Conservation (phyloP, 1,284 basidiomycete genomes). For the Coniophora puteana region DNA sequence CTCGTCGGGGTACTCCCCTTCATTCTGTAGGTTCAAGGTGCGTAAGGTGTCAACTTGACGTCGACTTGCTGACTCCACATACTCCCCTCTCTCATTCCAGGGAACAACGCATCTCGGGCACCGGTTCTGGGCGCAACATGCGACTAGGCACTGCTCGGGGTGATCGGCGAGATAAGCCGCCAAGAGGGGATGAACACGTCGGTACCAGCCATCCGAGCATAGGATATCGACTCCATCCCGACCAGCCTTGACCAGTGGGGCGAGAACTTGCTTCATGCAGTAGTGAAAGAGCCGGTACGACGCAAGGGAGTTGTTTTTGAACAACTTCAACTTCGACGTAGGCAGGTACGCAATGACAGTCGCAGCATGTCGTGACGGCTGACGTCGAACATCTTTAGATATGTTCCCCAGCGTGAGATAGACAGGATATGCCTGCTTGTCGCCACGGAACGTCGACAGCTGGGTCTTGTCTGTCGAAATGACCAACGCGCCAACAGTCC, state of each 20-base stretch:
- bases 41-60: background rate
- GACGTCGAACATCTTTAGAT: constrained; percentile 22
- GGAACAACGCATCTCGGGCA: constrained; percentile 26
- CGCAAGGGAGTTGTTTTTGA: constrained; percentile 17
- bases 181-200: constrained; percentile 30
- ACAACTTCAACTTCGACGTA: constrained; percentile 34
- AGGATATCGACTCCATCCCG: constrained; percentile 27
- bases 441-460: constrained; percentile 30
- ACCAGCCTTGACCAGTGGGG: constrained; percentile 28
- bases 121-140: constrained; percentile 27
- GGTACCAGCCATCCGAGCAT: constrained; percentile 31
- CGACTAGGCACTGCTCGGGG: constrained; percentile 37
- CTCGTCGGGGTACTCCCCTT: constrained; percentile 1
- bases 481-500: constrained; percentile 32
- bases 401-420: constrained; percentile 39
- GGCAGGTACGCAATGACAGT: constrained; percentile 39
- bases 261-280: constrained; percentile 27
- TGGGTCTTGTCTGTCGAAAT: constrained; percentile 37
- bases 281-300: constrained; percentile 33
- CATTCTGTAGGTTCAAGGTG: background rate
- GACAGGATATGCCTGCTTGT: constrained; percentile 33
- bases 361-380: constrained; percentile 21
- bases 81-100: constrained; percentile 13
- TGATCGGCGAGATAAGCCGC: constrained; percentile 39
- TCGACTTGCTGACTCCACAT: background rate